A percentile compares a stretch with the other conserved stretches of the same genome.
Conservation (phyloP, 768 basidiomycete genomes). For the Calvatia gigantea region DNA sequence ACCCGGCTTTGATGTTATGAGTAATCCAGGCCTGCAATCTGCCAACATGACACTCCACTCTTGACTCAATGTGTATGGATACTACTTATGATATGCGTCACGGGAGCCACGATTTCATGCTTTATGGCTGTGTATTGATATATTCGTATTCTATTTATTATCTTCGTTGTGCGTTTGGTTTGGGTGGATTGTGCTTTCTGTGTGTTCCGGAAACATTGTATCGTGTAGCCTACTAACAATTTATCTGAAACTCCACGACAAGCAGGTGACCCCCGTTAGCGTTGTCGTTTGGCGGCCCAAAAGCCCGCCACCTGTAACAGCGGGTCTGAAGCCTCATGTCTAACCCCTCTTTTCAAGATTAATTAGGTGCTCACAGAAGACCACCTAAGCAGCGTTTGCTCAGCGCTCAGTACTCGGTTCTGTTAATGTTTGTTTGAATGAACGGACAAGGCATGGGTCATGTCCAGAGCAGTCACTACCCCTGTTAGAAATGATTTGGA, state of each 20-base stretch:
- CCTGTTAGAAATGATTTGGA: too few species aligned
- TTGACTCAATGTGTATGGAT: slow-evolving; percentile 30
- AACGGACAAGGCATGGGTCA: too few species aligned
- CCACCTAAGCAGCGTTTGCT: too few species aligned
- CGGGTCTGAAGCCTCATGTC: too few species aligned
- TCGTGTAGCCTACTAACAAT: not conserved
- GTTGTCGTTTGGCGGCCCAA: not conserved
- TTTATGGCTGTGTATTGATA: slow-evolving; percentile 18
- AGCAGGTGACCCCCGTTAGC: not conserved
- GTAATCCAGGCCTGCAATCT: slow-evolving; percentile 48
- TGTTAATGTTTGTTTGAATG: too few species aligned
- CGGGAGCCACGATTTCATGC: slow-evolving; percentile 10
- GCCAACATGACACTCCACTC: slow-evolving; percentile 54
- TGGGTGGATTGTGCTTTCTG: slow-evolving; percentile 2
- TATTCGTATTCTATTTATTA: slow-evolving; percentile 14
- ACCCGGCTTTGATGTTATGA: slow-evolving; percentile 52
- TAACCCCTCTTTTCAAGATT: too few species aligned
- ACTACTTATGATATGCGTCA: not conserved
- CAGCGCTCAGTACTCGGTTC: too few species aligned
- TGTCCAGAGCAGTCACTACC: too few species aligned
- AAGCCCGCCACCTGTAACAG: not conserved
- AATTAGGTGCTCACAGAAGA: too few species aligned
- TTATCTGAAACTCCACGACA: too few species aligned
- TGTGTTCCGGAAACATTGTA: not conserved
- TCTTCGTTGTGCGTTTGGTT: slow-evolving; percentile 9